These are phyloP conservation scores for Colletotrichum spaethianum DNA, from an alignment of 2,329 filamentous ascomycete genomes.

Conservation along the genomic window DNA sequence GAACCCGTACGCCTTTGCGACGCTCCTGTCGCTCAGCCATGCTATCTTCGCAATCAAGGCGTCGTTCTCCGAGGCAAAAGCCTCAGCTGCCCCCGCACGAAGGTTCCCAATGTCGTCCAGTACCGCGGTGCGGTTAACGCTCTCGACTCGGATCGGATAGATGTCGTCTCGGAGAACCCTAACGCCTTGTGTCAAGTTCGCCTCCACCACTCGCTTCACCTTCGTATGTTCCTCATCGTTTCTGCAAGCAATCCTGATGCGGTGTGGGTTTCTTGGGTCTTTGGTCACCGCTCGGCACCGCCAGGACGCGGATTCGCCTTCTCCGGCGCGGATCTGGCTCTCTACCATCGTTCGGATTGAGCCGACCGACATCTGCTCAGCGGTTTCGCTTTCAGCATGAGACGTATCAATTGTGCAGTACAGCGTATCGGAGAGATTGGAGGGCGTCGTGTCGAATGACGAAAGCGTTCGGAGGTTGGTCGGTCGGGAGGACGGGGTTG, in stretches of 20 bases:
- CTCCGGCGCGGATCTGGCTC: background rate
- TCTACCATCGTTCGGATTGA: background rate
- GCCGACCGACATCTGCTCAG: background rate
- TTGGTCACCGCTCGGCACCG: background rate
- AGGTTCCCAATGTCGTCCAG: background rate
- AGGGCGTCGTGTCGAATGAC: background rate
- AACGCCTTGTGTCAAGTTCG: background rate
- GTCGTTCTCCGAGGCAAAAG: conserved; percentile 46
- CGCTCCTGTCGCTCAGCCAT: conserved; percentile 45
- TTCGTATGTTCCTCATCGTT: background rate
- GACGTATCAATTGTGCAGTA: background rate
- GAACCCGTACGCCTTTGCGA: conserved; percentile 45
- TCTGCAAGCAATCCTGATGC: background rate
- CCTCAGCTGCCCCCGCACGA: conserved; percentile 26
- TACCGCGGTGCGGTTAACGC: background rate
- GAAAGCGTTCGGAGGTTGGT: background rate
- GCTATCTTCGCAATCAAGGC: conserved; percentile 44
- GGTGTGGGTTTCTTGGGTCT: background rate
- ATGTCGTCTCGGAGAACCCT: background rate
- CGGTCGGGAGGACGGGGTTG: background rate
- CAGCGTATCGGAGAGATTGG: background rate
- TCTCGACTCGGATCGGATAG: background rate
- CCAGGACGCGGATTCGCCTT: background rate
- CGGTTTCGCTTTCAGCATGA: background rate
- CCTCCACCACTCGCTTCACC: background rate